Evolutionary conservation across 495 filamentous ascomycete genomes (phyloP).

Genomic region (Collariella sp.): DNA sequence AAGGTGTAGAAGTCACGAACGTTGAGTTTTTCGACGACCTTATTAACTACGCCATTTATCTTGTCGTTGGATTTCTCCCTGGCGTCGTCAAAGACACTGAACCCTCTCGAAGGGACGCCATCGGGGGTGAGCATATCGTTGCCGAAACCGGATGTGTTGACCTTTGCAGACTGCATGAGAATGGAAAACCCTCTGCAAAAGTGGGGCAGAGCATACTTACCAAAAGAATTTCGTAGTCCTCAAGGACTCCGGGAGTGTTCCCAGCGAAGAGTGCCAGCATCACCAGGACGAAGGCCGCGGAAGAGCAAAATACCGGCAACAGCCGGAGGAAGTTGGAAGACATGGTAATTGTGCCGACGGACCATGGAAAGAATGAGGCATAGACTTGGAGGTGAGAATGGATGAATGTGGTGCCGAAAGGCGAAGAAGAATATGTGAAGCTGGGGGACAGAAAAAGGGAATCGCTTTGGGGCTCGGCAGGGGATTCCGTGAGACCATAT

Average conservation of each 20-base stretch:
- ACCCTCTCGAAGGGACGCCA: background rate
- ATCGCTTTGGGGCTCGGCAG: no score
- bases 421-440: no score
- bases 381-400: no score
- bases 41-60: slow-evolving; percentile 21
- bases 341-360: background rate
- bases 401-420: no score
- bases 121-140: slow-evolving; percentile 40
- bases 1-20: slow-evolving; percentile 67
- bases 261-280: slow-evolving; percentile 68
- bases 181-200: background rate
- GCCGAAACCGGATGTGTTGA: slow-evolving; percentile 58
- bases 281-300: slow-evolving; percentile 57
- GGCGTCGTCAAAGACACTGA: slow-evolving; percentile 24
- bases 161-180: slow-evolving; percentile 24
- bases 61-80: slow-evolving; percentile 32
- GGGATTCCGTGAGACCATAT: no score
- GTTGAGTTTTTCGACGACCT: slow-evolving; percentile 41
- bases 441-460: no score
- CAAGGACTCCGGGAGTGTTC: slow-evolving; percentile 48
- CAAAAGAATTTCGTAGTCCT: slow-evolving; percentile 55
- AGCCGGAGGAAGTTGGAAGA: background rate
- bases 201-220: slow-evolving; percentile 34
- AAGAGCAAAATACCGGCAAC: background rate
- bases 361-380: no score